These are phyloP conservation scores for Talaromyces rugulosus DNA, from an alignment of 2,329 filamentous ascomycete genomes.

Conservation along the genomic window DNA sequence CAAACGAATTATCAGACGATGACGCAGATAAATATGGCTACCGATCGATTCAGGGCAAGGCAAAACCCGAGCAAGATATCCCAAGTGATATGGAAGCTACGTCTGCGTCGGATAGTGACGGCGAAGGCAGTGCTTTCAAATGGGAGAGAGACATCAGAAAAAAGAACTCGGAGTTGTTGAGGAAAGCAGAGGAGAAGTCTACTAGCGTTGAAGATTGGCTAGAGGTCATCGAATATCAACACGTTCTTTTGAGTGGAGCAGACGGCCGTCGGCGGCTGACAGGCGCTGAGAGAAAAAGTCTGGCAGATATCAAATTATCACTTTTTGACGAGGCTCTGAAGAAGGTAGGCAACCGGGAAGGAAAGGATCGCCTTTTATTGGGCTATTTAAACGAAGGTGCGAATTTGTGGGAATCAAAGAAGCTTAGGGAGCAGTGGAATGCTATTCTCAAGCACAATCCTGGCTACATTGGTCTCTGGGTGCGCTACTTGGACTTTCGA, in stretches of 20 bases:
- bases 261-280: slow-evolving; percentile 41
- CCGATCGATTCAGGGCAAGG: slow-evolving; percentile 62
- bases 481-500: slow-evolving; percentile 64
- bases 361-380: slow-evolving; percentile 59
- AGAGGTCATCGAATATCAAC: slow-evolving; percentile 73
- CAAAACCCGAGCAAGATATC: slow-evolving; percentile 45
- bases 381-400: slow-evolving; percentile 69
- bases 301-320: slow-evolving; percentile 74
- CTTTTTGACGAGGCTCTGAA: slow-evolving; percentile 74
- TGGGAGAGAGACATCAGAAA: slow-evolving; percentile 42
- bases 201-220: slow-evolving; percentile 70
- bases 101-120: slow-evolving; percentile 44
- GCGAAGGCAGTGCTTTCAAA: slow-evolving; percentile 33
- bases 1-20: slow-evolving; percentile 26
- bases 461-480: slow-evolving; percentile 65
- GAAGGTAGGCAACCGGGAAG: slow-evolving; percentile 45
- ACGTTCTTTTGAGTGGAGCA: slow-evolving; percentile 55
- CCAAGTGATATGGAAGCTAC: slow-evolving; percentile 48
- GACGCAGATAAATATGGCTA: slow-evolving; percentile 55
- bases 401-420: slow-evolving; percentile 67
- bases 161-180: slow-evolving; percentile 54
- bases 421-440: slow-evolving; percentile 62
- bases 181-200: slow-evolving; percentile 61
- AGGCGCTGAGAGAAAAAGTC: slow-evolving; percentile 60
- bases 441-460: slow-evolving; percentile 55